These are phyloP conservation scores for Xanthoceras sorbifolium DNA, from an alignment of 345 rosid species.

Conservation along the genomic window DNA sequence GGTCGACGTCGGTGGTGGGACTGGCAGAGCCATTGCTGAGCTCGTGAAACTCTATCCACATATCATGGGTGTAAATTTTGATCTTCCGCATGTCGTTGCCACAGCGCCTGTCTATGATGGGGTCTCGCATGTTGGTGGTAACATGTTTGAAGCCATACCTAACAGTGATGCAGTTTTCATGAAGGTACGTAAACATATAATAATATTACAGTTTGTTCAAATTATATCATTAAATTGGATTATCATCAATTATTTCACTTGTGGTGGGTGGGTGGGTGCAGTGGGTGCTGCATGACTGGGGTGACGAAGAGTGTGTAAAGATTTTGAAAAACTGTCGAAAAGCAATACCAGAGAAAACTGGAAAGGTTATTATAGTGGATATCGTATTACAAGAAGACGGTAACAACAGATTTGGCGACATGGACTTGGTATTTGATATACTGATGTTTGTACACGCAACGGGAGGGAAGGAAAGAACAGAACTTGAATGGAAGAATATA, in stretches of 20 bases:
- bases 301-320: conserved; percentile 15
- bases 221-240: too few species aligned
- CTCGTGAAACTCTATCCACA: conserved; percentile 22
- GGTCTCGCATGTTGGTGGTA: conserved; percentile 35
- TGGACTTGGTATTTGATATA: conserved; percentile 24
- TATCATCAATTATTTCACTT: too few species aligned
- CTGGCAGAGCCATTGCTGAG: neutral
- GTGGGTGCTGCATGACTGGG: conserved; percentile 27
- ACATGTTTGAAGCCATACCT: conserved; percentile 40
- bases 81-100: conserved; percentile 38
- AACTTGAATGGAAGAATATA: conserved; percentile 33
- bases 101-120: conserved; percentile 32
- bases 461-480: conserved; percentile 33
- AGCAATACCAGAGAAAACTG: conserved; percentile 15
- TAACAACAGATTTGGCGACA: neutral
- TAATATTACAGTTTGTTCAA: too few species aligned
- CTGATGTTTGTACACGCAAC: conserved; percentile 25
- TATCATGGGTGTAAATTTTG: conserved; percentile 36
- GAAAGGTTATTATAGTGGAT: conserved; percentile 30
- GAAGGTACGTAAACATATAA: conserved; percentile 28
- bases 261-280: too few species aligned
- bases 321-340: conserved; percentile 19
- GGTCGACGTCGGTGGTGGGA: conserved; percentile 34
- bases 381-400: conserved; percentile 14
- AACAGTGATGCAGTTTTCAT: conserved; percentile 33